phyloP scores from a whole-genome alignment of 1,139 yeast genomes.

The Candida sp. region DNA sequence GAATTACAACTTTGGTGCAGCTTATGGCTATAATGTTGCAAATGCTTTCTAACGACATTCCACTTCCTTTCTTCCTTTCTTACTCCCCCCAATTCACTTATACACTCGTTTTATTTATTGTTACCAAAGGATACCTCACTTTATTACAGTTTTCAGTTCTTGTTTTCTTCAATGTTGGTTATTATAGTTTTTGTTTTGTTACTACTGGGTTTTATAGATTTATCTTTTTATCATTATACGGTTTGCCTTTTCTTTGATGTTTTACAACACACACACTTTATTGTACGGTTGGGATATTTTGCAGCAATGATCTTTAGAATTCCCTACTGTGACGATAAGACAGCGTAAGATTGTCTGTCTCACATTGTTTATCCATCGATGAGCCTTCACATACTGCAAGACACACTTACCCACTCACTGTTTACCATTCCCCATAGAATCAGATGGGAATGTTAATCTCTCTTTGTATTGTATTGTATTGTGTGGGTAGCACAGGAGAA shows the following conservation, averaged over 20 bases:
- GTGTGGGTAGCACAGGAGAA: no score
- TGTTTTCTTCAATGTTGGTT: not conserved
- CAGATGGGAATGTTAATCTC: not conserved
- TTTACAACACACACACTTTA: not conserved
- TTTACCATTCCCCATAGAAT: not conserved
- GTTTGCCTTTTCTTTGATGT: not conserved
- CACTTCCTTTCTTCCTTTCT: not conserved
- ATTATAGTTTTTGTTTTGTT: not conserved
- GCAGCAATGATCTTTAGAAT: not conserved
- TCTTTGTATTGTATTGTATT: no score
- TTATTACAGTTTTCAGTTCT: not conserved
- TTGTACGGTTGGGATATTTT: not conserved
- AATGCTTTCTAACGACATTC: slow-evolving; percentile 3
- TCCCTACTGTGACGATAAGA: not conserved
- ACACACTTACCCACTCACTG: not conserved
- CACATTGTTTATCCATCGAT: no score
- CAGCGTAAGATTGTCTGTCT: no score
- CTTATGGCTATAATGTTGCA: slow-evolving; percentile 8
- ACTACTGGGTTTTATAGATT: slow-evolving; percentile 2
- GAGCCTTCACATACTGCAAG: not conserved
- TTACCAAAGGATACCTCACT: not conserved
- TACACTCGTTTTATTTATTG: slow-evolving; percentile 2
- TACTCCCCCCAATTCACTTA: not conserved
- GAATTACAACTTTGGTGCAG: not conserved
- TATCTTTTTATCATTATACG: not conserved